Base-by-base conservation (phyloP, 176 grass and related monocot genomes). In the Pharus latifolius region DNA sequence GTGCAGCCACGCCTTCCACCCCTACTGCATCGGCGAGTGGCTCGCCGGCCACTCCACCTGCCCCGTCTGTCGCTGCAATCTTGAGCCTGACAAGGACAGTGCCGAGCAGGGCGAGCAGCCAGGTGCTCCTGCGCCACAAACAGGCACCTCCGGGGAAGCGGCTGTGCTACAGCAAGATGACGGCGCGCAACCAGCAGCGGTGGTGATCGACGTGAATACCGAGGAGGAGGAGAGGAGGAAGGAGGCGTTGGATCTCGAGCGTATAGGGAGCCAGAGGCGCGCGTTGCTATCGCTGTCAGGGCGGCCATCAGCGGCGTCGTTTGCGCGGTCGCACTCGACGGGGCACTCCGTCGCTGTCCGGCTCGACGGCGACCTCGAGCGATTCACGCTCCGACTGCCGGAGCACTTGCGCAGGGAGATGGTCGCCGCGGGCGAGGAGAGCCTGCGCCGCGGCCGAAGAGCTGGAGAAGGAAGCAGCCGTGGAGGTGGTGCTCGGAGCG, bases 1-100 rank as follows among this genome's bases (percentile, higher is more conserved):
- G 82, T 96, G 92, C 76, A 87, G 70, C 88, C 92, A 96, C 73
- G 84, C 88, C 20, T 91, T 96, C 79, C 92, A 96, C 80, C 74
- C 78, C 18, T 78, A 85, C 24, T 96, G 92, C 82, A 91, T 96
- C 41, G 87, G 85, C 38, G 79, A 80, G 54, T 92, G 89, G 89
- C 89, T 92, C 65, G 65, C 77, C 35, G 75, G 64, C 29, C 88
- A 91, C 83, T 58, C 52, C 19, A 88, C 89, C 17, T 92, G 89
- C 66, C 89, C 89, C 23, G 89, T 92, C 40, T 92, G 89, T 72
- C 84, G 89, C 1, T 88, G 89, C 75, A 72, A 60, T n/a, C 82
- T 93, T 49, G 46, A 56, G 18, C 77, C 20, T 0, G 80, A 66
- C 3, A 18, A 12, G 54, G 10, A 17, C 59, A 6, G 1, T 42